These are phyloP conservation scores for Aspergillus novoparasiticus DNA, from an alignment of 2,329 filamentous ascomycete genomes.

Conservation along the genomic window DNA sequence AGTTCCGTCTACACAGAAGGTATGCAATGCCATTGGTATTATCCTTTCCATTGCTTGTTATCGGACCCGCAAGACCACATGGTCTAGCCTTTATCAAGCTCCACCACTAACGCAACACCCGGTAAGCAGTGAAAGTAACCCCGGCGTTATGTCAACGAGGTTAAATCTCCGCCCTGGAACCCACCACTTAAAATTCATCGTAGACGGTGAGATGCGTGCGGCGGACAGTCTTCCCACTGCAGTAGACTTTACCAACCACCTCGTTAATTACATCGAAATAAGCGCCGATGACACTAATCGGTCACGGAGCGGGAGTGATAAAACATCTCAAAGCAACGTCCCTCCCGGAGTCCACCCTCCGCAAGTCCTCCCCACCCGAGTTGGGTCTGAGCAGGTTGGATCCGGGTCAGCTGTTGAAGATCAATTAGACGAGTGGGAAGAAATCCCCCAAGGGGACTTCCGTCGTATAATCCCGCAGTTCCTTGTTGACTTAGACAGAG, in stretches of 20 bases:
- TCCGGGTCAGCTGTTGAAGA: conserved; percentile 46
- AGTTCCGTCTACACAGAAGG: conserved; percentile 84
- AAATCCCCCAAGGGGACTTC: conserved; percentile 64
- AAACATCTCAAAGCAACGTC: conserved; percentile 35
- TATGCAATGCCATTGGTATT: conserved; percentile 54
- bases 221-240: conserved; percentile 87
- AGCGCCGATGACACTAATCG: conserved; percentile 67
- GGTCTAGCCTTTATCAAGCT: neutral
- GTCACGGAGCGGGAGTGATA: conserved; percentile 39
- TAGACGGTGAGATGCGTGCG: conserved; percentile 90
- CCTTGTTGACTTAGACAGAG: conserved; percentile 78
- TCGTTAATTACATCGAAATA: conserved; percentile 98
- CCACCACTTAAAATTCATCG: conserved; percentile 94
- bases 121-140: conserved; percentile 43
- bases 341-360: conserved; percentile 47
- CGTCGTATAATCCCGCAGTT: conserved; percentile 78
- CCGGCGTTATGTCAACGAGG: conserved; percentile 70
- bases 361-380: conserved; percentile 44
- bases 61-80: neutral
- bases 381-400: conserved; percentile 32
- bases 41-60: neutral
- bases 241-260: conserved; percentile 95
- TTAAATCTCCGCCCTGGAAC: conserved; percentile 89
- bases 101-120: conserved; percentile 17
- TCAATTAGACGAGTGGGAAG: conserved; percentile 51